phyloP scores from a whole-genome alignment of 192 early-diverging fungal genomes.

The Backusella parvicylindrica region DNA sequence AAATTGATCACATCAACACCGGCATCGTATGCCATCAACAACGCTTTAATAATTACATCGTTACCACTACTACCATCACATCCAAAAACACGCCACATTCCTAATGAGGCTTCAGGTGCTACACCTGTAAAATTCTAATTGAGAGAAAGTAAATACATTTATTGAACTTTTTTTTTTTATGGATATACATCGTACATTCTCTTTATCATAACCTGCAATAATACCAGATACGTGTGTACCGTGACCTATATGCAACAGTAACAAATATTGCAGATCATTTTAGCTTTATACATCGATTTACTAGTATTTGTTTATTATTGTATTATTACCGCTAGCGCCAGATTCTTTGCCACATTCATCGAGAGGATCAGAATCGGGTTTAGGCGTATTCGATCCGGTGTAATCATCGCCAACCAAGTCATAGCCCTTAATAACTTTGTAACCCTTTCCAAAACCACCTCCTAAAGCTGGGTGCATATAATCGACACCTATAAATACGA shows the following conservation, averaged over 20 bases:
- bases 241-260: constrained; percentile 23
- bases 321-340: constrained; percentile 12
- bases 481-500: constrained; percentile 38
- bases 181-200: neutral
- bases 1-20: constrained; percentile 75
- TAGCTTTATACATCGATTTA: neutral
- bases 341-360: constrained; percentile 14
- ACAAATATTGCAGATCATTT: neutral
- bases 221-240: constrained; percentile 51
- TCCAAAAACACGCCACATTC: constrained; percentile 80
- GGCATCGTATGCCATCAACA: constrained; percentile 66
- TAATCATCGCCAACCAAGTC: constrained; percentile 23
- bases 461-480: constrained; percentile 66
- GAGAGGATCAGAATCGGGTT: constrained; percentile 18
- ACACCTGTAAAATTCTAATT: constrained; percentile 57
- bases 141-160: neutral
- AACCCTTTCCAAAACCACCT: constrained; percentile 57
- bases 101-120: constrained; percentile 64
- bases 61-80: constrained; percentile 65
- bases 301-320: neutral
- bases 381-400: neutral
- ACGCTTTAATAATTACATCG: constrained; percentile 74
- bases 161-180: constrained; percentile 38
- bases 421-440: constrained; percentile 57
- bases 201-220: constrained; percentile 18